These are phyloP conservation scores for Rhododendron mucronatum DNA, from an alignment of 148 eudicot species.

Conservation along the genomic window DNA sequence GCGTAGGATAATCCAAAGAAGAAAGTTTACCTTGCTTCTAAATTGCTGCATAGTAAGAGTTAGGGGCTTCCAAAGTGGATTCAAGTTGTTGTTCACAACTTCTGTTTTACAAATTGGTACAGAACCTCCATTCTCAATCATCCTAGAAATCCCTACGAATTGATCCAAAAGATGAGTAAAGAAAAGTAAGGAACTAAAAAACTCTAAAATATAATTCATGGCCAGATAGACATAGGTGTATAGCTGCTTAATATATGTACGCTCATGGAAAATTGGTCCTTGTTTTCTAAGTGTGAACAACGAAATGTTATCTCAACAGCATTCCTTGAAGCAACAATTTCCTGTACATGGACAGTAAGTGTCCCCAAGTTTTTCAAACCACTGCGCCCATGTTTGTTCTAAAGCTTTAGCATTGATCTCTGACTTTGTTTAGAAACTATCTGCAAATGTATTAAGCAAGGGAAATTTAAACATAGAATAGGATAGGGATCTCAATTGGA, in stretches of 20 bases:
- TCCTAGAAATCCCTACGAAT: slow-evolving; percentile 76
- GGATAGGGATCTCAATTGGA: no score
- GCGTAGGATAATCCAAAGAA: background rate
- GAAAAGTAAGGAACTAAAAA: slow-evolving; percentile 8
- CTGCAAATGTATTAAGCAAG: slow-evolving; percentile 36
- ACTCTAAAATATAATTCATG: background rate
- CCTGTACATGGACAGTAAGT: slow-evolving; percentile 71
- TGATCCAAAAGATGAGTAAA: background rate
- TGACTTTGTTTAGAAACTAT: slow-evolving; percentile 62
- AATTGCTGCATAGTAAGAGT: slow-evolving; percentile 70
- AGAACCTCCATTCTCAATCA: slow-evolving; percentile 50
- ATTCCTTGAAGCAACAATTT: slow-evolving; percentile 57
- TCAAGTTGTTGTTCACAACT: slow-evolving; percentile 58
- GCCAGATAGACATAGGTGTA: background rate
- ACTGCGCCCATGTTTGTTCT: slow-evolving; percentile 30
- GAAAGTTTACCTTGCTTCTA: slow-evolving; percentile 68
- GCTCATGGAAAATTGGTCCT: slow-evolving; percentile 80
- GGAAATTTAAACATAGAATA: background rate
- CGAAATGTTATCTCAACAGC: slow-evolving; percentile 67
- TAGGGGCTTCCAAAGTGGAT: slow-evolving; percentile 86
- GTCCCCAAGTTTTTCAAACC: slow-evolving; percentile 45
- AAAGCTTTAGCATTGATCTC: slow-evolving; percentile 60
- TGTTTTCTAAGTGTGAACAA: slow-evolving; percentile 62
- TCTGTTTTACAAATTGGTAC: slow-evolving; percentile 90
- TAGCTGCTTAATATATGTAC: slow-evolving; percentile 35